phyloP scores from a whole-genome alignment of 192 early-diverging fungal species.

The Dispira parvispora region DNA sequence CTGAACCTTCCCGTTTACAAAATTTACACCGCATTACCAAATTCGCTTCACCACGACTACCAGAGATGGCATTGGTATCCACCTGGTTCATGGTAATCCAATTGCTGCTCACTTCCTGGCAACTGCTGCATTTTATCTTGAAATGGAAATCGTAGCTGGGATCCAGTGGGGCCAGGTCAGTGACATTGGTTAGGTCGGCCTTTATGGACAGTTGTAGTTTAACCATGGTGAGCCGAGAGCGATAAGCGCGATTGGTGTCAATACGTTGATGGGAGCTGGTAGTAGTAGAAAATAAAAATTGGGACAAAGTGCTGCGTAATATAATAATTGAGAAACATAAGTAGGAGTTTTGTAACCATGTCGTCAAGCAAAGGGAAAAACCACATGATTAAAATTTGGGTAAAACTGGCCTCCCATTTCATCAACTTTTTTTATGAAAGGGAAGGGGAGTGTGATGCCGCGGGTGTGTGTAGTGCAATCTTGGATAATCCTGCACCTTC shows the following conservation, averaged over 20 bases:
- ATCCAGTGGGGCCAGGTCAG: conserved; percentile 42
- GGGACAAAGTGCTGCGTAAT: not conserved
- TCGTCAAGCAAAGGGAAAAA: not conserved
- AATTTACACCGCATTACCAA: conserved; percentile 85
- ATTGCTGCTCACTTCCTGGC: conserved; percentile 56
- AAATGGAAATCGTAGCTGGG: conserved; percentile 52
- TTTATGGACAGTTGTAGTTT: conserved; percentile 45
- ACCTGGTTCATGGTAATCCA: conserved; percentile 20
- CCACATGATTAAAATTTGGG: not conserved
- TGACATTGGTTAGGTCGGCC: conserved; percentile 69
- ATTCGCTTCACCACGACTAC: conserved; percentile 66
- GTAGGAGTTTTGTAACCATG: not conserved
- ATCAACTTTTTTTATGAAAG: too few species aligned
- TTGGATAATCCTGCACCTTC: too few species aligned
- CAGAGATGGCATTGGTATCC: conserved; percentile 43
- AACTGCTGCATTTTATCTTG: conserved; percentile 64
- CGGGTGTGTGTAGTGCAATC: too few species aligned
- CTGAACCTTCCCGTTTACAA: conserved; percentile 58
- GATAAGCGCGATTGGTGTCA: not conserved
- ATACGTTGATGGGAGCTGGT: too few species aligned
- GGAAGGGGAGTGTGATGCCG: too few species aligned
- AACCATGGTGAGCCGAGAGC: conserved; percentile 9
- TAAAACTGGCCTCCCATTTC: too few species aligned
- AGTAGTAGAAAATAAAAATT: not conserved
- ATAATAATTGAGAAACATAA: not conserved